Base-by-base conservation (phyloP, 768 basidiomycete species). In the Tylopilus cervinicoccineus region DNA sequence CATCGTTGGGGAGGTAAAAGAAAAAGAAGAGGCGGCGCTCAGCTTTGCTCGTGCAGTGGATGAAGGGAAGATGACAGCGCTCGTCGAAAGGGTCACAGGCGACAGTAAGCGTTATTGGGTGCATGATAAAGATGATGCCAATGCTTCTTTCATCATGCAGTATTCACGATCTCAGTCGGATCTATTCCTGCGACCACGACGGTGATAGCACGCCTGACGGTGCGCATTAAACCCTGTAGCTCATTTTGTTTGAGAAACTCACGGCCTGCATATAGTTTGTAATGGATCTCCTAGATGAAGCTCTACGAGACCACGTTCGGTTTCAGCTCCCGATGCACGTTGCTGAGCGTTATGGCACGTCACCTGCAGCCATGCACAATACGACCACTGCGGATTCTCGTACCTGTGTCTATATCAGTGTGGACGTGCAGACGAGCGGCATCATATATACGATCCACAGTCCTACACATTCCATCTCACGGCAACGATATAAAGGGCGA, bases 131-230 rank as follows among this genome's bases (percentile, higher is more conserved):
- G 5, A 22, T 41, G 23, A 48, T 27, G 8, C 7, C 22, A 24
- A 48, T 7, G 7, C 2, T 5, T 28, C 23, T 11, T 28, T 33
- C 6, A 10, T 23, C 12, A 10, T 38, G 0, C 38, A 83, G 81
- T 79, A 45, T 81, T 82, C 56, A 77, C 74, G 0, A 77, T 83
- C 31, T 82, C 81, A 4, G 55, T 83, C 5, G 81, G 81, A 10
- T 74, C 76, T 0, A 72, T 83, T 43, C 76, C 76, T 26, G 65
- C 75, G 0, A 51, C 53, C 2, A 53, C 71, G 34, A 72, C 60
- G 1, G 72, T 81, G 4, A 65, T 62, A 22, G 70, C 72, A 0
- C 64, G 61, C 28, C 22, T 81, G 28, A 73, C 72, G 37, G 80
- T 81, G 54, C 45, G 73, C 57, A 40, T 32, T 19, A 9, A 3